These are phyloP conservation scores for Russula sp. DNA, from an alignment of 768 basidiomycete species.

Conservation along the genomic window DNA sequence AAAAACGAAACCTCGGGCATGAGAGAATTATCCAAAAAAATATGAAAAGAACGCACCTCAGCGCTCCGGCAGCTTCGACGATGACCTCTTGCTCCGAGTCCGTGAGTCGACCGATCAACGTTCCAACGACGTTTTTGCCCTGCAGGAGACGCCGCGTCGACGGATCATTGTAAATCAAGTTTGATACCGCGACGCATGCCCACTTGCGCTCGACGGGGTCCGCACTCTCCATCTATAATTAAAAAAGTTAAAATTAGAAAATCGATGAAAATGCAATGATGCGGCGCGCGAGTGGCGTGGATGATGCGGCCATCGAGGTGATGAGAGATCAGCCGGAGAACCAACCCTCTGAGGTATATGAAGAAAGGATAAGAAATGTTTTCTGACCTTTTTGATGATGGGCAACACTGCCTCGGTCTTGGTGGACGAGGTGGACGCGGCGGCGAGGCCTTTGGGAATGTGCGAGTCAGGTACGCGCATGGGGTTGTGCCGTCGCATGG, in stretches of 20 bases:
- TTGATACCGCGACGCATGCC: constrained; percentile 96
- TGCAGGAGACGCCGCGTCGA: constrained; percentile 85
- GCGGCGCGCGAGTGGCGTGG: not conserved
- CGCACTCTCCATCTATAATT: constrained; percentile 58
- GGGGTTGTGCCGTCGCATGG: constrained; percentile 86
- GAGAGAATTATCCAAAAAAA: not conserved
- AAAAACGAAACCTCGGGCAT: not conserved
- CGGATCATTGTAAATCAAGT: constrained; percentile 91
- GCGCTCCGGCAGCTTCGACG: constrained; percentile 80
- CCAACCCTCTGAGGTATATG: not conserved
- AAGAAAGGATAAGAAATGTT: not conserved
- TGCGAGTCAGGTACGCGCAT: constrained; percentile 91
- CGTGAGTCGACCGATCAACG: constrained; percentile 77
- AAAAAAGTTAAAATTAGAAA: too few species aligned
- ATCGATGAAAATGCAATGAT: not conserved
- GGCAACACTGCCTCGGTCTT: constrained; percentile 79
- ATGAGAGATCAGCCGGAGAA: not conserved
- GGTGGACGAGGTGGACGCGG: constrained; percentile 62
- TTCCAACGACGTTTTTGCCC: constrained; percentile 84
- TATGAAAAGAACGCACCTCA: constrained; percentile 50
- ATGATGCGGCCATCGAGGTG: too few species aligned
- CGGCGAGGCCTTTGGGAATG: constrained; percentile 72
- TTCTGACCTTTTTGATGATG: constrained; percentile 77
- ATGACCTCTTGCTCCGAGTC: constrained; percentile 89
- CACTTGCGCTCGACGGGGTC: constrained; percentile 83